Conservation (phyloP, 2,329 filamentous ascomycete genomes). For the Diaporthe citri region DNA sequence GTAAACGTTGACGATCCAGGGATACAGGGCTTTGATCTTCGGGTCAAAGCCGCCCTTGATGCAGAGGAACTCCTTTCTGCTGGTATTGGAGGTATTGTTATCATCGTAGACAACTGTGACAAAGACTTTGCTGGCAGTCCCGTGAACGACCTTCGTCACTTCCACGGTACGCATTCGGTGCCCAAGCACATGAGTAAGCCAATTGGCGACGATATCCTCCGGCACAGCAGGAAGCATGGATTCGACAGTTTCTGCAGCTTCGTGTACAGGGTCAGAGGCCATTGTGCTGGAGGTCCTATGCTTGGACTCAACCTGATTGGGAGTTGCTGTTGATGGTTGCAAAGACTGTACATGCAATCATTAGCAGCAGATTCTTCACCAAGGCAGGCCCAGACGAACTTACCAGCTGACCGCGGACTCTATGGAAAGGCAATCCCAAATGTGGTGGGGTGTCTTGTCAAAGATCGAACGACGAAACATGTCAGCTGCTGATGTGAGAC, state of each 20-base stretch:
- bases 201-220: conserved; percentile 45
- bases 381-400: fast-evolving
- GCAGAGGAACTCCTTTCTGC: conserved; percentile 39
- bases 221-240: conserved; percentile 44
- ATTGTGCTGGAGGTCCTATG: background rate
- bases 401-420: background rate
- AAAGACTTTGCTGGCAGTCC: conserved; percentile 48
- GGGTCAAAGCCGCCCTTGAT: conserved; percentile 36
- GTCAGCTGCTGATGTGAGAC: conserved; percentile 27
- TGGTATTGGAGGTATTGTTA: conserved; percentile 37
- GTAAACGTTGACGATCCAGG: conserved; percentile 26
- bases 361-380: background rate
- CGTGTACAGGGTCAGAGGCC: background rate
- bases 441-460: background rate
- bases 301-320: background rate
- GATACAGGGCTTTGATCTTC: background rate
- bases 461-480: background rate
- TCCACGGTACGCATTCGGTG: conserved; percentile 45
- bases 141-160: conserved; percentile 44
- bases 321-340: background rate
- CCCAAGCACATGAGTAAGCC: conserved; percentile 47
- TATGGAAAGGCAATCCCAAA: background rate
- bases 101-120: conserved; percentile 48
- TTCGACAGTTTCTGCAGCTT: background rate
- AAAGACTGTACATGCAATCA: background rate